Base-by-base conservation (phyloP, 1,139 yeast species). In the Lodderomyces elongisporus region DNA sequence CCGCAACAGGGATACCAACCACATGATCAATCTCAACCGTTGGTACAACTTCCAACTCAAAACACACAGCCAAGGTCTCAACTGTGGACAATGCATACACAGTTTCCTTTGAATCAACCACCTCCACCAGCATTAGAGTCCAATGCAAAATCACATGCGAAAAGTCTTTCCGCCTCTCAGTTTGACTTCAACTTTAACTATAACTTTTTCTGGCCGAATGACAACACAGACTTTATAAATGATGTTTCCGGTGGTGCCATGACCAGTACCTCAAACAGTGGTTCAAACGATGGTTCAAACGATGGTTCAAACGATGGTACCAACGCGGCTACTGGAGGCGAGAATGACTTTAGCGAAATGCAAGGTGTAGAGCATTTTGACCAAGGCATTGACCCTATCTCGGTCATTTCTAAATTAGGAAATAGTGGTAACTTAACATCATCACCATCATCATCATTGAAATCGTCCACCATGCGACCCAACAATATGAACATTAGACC, bases 131-230 rank as follows among this genome's bases (percentile, higher is more conserved):
- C 22, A 18, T 7, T 10, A 18, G 22, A 10, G 22, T 7, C 7
- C 22, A 18, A 18, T 10, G 10, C 22, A 18, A 18, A 7, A 14
- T 7, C 31, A 6, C 46, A 42, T 25, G 32, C 30, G 12, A 38
- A 44, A 15, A 39, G 43, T 25, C 28, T 32, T 17, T 41, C 44
- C 3, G 30, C 44, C 6, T 40, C 46, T 3, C 42, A 41, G 5
- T 38, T 36, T 32, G 41, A 41, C 23, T 41, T 38, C 23, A 34
- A 28, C 28, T n/a, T 32, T 3, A 30, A 26, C 21, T 36, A 30
- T 15, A 26, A 23, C 6, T 24, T 24, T 24, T 24, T n/a, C 12
- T 7, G 7, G 12, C 6, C 26, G 14, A 7, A 7, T 6, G 10
- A 13, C 26, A 7, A 6, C 10, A 7, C 9, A n/a, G 6, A 7